A percentile compares a stretch with the other conserved stretches of the same genome.
Evolutionary conservation across 306 rosid genomes (phyloP).

Genomic region (Datisca glomerata): DNA sequence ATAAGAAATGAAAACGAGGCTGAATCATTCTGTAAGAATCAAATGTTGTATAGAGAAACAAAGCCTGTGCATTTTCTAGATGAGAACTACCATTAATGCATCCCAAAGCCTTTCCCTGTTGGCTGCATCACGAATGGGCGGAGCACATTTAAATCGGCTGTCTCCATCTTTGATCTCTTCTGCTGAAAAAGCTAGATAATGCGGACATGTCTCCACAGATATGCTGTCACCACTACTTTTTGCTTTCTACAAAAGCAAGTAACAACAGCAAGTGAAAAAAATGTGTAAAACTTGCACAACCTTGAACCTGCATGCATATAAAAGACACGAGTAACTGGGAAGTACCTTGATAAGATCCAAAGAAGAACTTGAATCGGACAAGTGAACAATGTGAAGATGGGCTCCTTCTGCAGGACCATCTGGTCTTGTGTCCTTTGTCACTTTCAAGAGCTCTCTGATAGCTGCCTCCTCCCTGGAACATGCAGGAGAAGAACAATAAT

Average conservation of each 20-base stretch:
- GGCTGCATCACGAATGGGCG: slow-evolving; percentile 70
- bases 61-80: neutral
- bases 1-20: slow-evolving; percentile 2
- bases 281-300: neutral
- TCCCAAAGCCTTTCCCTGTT: slow-evolving; percentile 76
- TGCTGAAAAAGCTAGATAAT: slow-evolving; percentile 74
- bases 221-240: slow-evolving; percentile 65
- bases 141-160: slow-evolving; percentile 89
- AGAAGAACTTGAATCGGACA: slow-evolving; percentile 82
- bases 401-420: slow-evolving; percentile 88
- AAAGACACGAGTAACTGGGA: neutral
- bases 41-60: slow-evolving; percentile 2
- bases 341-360: slow-evolving; percentile 75
- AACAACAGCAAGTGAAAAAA: neutral
- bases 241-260: slow-evolving; percentile 52
- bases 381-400: slow-evolving; percentile 86
- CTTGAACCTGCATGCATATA: neutral
- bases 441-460: slow-evolving; percentile 55
- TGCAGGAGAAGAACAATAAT: slow-evolving; percentile 6
- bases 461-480: slow-evolving; percentile 91
- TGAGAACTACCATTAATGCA: slow-evolving; percentile 50
- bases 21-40: neutral
- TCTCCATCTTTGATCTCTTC: slow-evolving; percentile 74
- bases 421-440: slow-evolving; percentile 51
- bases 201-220: slow-evolving; percentile 84